Percentiles rank a stretch among this genome's conserved stretches.
Evolutionary conservation across 2,329 filamentous ascomycete genomes (phyloP).

Genomic region (Fusarium acutatum): DNA sequence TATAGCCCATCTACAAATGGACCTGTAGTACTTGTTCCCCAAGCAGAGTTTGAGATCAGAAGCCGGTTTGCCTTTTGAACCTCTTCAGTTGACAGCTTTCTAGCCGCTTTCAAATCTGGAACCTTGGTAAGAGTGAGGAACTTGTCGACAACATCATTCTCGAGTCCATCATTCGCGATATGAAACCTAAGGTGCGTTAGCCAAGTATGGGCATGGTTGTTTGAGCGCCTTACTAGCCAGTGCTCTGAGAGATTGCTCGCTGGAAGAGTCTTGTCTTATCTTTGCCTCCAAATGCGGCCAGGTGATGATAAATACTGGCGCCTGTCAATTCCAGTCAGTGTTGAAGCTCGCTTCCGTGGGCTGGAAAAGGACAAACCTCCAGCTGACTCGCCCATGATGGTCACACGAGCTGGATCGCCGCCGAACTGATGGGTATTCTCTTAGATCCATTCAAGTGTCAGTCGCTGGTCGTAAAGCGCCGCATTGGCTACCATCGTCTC

Average conservation of each 20-base stretch:
- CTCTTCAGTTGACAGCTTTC: not conserved
- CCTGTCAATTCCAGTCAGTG: not conserved
- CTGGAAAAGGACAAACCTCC: not conserved
- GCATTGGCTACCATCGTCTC: not conserved
- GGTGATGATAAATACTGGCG: not conserved
- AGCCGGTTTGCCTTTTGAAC: not conserved
- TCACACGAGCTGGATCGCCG: not conserved
- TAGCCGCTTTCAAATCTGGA: not conserved
- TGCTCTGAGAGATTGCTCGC: not conserved
- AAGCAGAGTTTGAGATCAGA: not conserved
- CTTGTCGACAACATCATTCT: not conserved
- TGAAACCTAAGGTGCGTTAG: not conserved
- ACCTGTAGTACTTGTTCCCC: not conserved
- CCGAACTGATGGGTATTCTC: not conserved
- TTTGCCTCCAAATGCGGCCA: not conserved
- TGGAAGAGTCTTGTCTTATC: not conserved
- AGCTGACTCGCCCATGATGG: not conserved
- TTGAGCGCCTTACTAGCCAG: not conserved
- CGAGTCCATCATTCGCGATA: not conserved
- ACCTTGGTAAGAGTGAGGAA: not conserved
- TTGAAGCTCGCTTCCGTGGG: not conserved
- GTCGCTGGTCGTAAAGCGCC: not conserved
- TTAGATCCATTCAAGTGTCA: not conserved
- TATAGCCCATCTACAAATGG: not conserved
- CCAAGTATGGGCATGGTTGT: fast-evolving